Percentiles rank a stretch among this genome's conserved stretches.
These are phyloP conservation scores for Fraxinus baroniana DNA, from an alignment of 305 asterid species.

Conservation along the genomic window DNA sequence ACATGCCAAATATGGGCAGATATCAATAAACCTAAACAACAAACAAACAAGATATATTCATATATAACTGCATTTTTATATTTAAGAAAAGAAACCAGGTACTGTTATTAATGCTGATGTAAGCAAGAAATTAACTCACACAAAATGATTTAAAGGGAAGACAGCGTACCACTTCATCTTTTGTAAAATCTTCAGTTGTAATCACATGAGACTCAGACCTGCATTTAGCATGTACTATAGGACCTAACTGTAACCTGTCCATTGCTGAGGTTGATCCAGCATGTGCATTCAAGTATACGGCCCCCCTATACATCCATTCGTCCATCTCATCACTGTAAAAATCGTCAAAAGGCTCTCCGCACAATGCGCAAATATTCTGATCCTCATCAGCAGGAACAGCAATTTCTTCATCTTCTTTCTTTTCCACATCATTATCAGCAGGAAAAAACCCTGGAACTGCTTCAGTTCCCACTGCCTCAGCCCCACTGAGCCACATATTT, in stretches of 20 bases:
- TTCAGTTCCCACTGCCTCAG: slow-evolving; percentile 78
- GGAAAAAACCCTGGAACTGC: slow-evolving; percentile 73
- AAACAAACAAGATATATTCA: neutral
- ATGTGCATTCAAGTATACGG: slow-evolving; percentile 78
- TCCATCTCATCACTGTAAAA: slow-evolving; percentile 89
- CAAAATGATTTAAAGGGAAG: neutral
- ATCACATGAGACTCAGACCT: slow-evolving; percentile 76
- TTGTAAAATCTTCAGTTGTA: slow-evolving; percentile 44
- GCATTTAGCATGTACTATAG: slow-evolving; percentile 91
- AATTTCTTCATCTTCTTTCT: slow-evolving; percentile 73
- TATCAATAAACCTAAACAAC: neutral
- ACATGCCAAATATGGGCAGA: neutral
- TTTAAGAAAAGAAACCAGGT: neutral
- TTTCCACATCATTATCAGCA: slow-evolving; percentile 57
- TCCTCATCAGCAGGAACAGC: slow-evolving; percentile 96
- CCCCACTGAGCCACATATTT: slow-evolving; percentile 82
- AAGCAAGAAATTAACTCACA: slow-evolving; percentile 13
- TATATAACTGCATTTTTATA: neutral
- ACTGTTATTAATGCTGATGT: neutral
- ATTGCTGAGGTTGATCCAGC: slow-evolving; percentile 57
- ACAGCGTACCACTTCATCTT: slow-evolving; percentile 49
- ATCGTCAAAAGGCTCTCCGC: slow-evolving; percentile 93
- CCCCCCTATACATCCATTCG: slow-evolving; percentile 97
- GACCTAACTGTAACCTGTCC: slow-evolving; percentile 81
- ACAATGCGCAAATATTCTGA: slow-evolving; percentile 79